Evolutionary conservation across 1,139 yeast genomes (phyloP), one percentile per base, ranked within the genome.

Genomic region (Debaryomycetaceae sp.): DNA sequence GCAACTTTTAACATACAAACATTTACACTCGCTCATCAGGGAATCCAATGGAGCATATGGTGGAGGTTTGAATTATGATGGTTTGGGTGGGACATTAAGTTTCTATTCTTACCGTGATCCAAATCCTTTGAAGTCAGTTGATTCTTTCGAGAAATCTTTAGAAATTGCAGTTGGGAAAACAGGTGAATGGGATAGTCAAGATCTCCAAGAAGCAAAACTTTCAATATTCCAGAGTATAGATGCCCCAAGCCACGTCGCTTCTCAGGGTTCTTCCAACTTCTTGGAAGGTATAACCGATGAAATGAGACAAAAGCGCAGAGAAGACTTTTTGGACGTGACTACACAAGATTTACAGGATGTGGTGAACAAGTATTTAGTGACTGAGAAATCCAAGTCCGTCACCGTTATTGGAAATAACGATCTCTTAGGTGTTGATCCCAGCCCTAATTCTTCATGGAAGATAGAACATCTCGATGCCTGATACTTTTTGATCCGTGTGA

Each of bases 41-140:
- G 98, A 92, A 59, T 81, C 92, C 53, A 96, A 96, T 45, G 98
- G 98, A 40, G 98, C 98, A 0, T 92, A 92, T 56, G 98, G 98
- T 6, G 98, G 96, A 9, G 98, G 98, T 2, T 85, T 95, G 13
- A 70, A 78, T 14, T 91, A 82, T 58, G 87, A 84, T 55, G 91
- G 94, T 0, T 59, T 88, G 22, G 89, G 87, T 40, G 98, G 98
- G 0, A 58, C 83, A 2, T 77, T 91, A 52, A 78, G 86, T 38
- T 89, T 77, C 65, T 94, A 85, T 63, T 88, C 97, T 0, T 92
- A 92, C 65, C 77, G 98, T 52, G 98, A 92, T 62, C 98, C 98
- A 14, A 83, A 87, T 47, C 88, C 97, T 0, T 58, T 75, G 31
- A 78, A 79, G 47, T 84, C 96, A 3, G 62, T 88, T 13, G 65